phyloP scores from a whole-genome alignment of 169 alveolate species.

The Plasmodium reichenowi region DNA sequence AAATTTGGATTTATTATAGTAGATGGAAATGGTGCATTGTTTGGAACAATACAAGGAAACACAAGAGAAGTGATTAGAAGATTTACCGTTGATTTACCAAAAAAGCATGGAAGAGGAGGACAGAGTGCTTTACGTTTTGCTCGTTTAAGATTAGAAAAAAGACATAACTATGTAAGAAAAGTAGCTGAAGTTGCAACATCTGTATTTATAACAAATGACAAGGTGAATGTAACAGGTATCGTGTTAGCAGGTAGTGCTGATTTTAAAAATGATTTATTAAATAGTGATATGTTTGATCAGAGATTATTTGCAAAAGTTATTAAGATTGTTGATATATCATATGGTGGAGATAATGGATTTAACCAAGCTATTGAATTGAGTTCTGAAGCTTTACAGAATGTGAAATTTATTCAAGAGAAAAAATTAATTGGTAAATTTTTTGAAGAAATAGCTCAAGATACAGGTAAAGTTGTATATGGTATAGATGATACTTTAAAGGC shows the following conservation, averaged over 20 bases:
- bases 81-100: constrained; percentile 98
- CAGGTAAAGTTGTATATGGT: constrained; percentile 98
- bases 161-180: constrained; percentile 98
- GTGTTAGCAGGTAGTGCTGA: constrained; percentile 99
- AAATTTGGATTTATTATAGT: constrained; percentile 98
- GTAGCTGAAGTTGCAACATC: constrained; percentile 98
- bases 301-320: constrained; percentile 94
- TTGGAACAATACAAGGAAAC: constrained; percentile 97
- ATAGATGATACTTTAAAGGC: constrained; percentile 95
- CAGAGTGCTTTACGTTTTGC: constrained; percentile 99
- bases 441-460: constrained; percentile 98
- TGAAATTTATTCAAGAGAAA: constrained; percentile 93
- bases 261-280: constrained; percentile 95
- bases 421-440: constrained; percentile 94
- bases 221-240: constrained; percentile 91
- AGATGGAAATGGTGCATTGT: constrained; percentile 98
- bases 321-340: constrained; percentile 97
- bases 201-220: constrained; percentile 97
- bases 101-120: constrained; percentile 99
- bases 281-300: constrained; percentile 95
- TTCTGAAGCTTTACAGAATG: constrained; percentile 94
- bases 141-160: constrained; percentile 98
- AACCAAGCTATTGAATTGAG: constrained; percentile 98
- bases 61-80: constrained; percentile 92
- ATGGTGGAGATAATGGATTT: constrained; percentile 99